Evolutionary conservation across 176 grass and related monocot genomes (phyloP), one percentile per base, ranked within the genome.

Genomic region (Eragrostis nindensis): DNA sequence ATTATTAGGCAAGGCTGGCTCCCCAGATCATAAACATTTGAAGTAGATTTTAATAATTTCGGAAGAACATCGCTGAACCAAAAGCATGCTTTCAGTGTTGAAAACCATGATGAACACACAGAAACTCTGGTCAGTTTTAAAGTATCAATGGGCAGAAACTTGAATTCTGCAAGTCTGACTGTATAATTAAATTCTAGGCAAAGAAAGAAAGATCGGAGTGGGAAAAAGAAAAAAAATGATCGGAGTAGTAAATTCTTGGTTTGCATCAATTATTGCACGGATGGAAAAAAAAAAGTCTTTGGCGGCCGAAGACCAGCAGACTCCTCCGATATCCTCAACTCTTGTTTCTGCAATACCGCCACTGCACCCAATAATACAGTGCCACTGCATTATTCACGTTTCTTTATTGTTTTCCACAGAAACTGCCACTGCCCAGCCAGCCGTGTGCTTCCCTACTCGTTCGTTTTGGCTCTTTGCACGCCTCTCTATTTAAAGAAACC

Each of bases 401-500:
- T 73, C 7, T 83, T 74, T 82, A 77, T 66, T 11, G 11, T 19
- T 70, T 72, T 66, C 40, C 46, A 40, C 60, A 22, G 60, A 26
- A 32, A 32, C 39, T 36, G 32, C 25, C 42, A 48, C 49, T 48
- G 62, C 71, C 5, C n/a, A n/a, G 47, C 7, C 41, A 25, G 42
- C 42, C 14, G 68, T 29, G 68, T 19, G 44, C 25, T 30, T 30
- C 48, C 70, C 24, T 49, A 6, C 42, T 71, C 62, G 26, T 30
- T 29, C 24, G 19, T 18, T 59, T 55, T 55, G 70, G 61, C 61
- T 27, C 75, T 65, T 44, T 38, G 60, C 77, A 73, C 25, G 60
- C 8, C 72, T 11, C 47, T 79, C 75, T 88, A 79, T 88, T 84
- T 88, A 88, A 88, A 84, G 18, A 22, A 16, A 16, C 49, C 50